Evolutionary conservation across 169 alveolate species (phyloP), one percentile per base, ranked within the genome.

Genomic region (Toxoplasma gondii): DNA sequence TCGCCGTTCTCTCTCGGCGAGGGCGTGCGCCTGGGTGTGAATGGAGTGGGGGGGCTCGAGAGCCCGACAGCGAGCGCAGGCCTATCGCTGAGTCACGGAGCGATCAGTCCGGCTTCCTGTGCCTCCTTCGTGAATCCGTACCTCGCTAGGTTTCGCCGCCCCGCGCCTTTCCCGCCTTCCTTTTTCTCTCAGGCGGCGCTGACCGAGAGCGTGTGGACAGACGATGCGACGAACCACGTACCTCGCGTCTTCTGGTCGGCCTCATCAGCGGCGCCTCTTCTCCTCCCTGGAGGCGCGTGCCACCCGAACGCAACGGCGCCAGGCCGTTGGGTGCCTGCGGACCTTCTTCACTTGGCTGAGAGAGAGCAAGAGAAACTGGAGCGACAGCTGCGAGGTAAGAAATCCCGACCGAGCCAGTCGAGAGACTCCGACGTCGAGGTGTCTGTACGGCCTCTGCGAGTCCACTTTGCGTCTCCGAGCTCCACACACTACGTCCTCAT

Each of bases 251-350:
- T 78, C 86, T 36, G 12, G 29, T 31, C 86, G 4, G 12, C 44
- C 39, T 19, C 86, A 17, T 45, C 86, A 10, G 22, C 44, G 19
- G 22, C 86, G 10, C 49, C 86, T 4, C 86, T 78, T 19, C 86
- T 78, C 43, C 86, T 78, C 45, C 86, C 86, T 29, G 86, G 86
- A 41, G 39, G 86, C 49, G 86, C 43, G 44, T 78, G 86, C 45
- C 86, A 36, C 4, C 86, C 86, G 39, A 38, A 10, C n/a, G 39
- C 86, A 38, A n/a, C n/a, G 22, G 10, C 43, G 7, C 86, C 86
- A 19, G 86, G 39, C 45, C 49, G 49, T 31, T 78, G 86, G 86
- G 45, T 38, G 4, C 86, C 86, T n/a, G 86, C 22, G 2, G 86
- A 19, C n/a, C 45, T 78, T 31, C 45, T 78, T 1, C 86, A n/a